Percentiles rank a stretch among this genome's conserved stretches.
phyloP scores from a whole-genome alignment of 352 stramenopile genomes.

The Phytophthora syringae region DNA sequence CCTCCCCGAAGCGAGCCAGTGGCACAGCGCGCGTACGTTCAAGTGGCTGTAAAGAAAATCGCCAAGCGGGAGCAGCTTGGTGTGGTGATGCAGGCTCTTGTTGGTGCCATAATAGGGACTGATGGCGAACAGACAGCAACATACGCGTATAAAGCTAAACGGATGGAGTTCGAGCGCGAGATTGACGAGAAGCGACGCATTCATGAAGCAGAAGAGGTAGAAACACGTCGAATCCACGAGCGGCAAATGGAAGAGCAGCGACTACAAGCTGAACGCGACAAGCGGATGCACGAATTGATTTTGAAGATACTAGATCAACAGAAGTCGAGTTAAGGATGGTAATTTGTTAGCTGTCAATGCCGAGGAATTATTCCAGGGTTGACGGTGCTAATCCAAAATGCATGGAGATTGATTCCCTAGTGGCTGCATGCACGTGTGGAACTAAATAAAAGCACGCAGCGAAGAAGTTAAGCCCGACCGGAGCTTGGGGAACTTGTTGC shows the following conservation, averaged over 20 bases:
- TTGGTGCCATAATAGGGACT: not conserved
- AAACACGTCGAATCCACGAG: not conserved
- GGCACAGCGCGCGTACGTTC: not conserved
- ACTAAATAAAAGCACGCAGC: not conserved
- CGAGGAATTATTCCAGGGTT: not conserved
- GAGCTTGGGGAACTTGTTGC: not conserved
- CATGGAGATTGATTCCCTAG: constrained; percentile 1
- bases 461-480: not conserved
- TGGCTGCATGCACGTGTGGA: not conserved
- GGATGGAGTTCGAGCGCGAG: not conserved
- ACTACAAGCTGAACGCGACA: not conserved
- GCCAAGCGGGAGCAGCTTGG: not conserved
- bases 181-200: not conserved
- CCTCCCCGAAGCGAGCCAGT: not conserved
- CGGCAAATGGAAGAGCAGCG: not conserved
- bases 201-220: not conserved
- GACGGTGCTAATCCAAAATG: not conserved
- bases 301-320: not conserved
- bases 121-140: not conserved
- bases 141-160: not conserved
- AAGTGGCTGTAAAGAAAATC: not conserved
- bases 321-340: not conserved
- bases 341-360: too few species aligned
- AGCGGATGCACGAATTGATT: not conserved
- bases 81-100: not conserved